Percentiles rank a stretch among this genome's conserved stretches.
Conservation (phyloP, 345 rosid genomes). For the Nephelium lappaceum region DNA sequence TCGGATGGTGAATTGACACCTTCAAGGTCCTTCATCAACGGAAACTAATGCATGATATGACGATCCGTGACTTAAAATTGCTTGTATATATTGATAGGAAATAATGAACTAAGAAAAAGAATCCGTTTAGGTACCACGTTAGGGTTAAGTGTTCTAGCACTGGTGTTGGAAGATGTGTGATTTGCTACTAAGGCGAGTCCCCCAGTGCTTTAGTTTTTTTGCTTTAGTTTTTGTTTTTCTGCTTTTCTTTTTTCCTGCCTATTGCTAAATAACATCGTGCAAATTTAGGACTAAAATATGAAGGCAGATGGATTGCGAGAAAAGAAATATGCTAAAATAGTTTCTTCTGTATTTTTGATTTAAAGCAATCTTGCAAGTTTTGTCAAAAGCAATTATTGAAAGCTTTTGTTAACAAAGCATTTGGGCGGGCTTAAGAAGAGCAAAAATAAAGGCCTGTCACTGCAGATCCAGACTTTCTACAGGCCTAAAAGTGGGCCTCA, state of each 20-base stretch:
- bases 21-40: constrained; percentile 34
- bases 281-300: neutral
- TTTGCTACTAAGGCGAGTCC: constrained; percentile 1
- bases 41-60: neutral
- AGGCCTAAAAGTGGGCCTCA: no score
- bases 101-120: neutral
- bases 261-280: neutral
- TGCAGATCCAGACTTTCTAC: no score
- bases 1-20: constrained; percentile 45
- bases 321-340: neutral
- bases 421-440: no score
- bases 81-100: neutral
- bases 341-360: neutral
- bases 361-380: no score
- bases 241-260: neutral
- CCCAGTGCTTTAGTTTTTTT: neutral
- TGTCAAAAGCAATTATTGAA: no score
- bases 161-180: constrained; percentile 10
- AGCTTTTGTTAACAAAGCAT: no score
- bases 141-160: neutral
- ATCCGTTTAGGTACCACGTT: neutral
- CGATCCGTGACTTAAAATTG: neutral
- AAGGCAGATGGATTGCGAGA: neutral
- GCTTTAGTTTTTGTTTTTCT: neutral
- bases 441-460: no score